Evolutionary conservation across 2,329 filamentous ascomycete genomes (phyloP), one percentile per base, ranked within the genome.

Genomic region (Colletotrichum sublineola): DNA sequence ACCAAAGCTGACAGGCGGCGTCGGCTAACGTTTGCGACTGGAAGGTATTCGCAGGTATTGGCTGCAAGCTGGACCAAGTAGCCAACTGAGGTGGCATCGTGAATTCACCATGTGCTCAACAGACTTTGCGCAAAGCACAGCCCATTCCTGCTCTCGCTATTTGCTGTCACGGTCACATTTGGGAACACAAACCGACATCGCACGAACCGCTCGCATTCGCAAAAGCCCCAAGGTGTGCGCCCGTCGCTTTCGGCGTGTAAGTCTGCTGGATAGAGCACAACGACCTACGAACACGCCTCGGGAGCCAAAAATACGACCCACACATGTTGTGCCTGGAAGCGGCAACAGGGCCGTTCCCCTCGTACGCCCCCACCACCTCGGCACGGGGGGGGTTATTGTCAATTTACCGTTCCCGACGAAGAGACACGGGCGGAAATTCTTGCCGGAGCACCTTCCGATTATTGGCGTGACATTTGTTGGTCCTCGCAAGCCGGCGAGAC

Each of bases 281-380:
- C 12, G 5, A 12, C 5, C 33, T 15, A 9, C 14, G 20, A 33
- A 9, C 36, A 38, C 55, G 36, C 55, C 55, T 57, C 55, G 11
- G 9, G 11, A 58, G n/a, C 52, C 44, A 55, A 36, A 24, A 33
- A 15, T 11, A 6, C 11, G 12, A 7, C 31, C 33, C 3, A 18
- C 29, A 42, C 33, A n/a, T 46, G 44, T 44, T 31, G 56, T 44
- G 60, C 36, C 40, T 58, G 44, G 36, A 57, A 64, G 29, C n/a
- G 7, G 24, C n/a, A 15, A 24, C 3, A 15, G 2, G 36, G 14
- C n/a, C 55, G 4, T 46, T 48, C 48, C 14, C 36, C 18, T 42
- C 14, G 8, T 63, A 60, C 57, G 12, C 33, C 65, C 52, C 65
- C 65, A 48, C 69, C 57, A 55, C 48, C 14, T 68, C 58, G 65